A percentile compares a stretch with the other conserved stretches of the same genome.
Evolutionary conservation across 2,329 filamentous ascomycete species (phyloP).

Genomic region (Microsporum ferrugineum): DNA sequence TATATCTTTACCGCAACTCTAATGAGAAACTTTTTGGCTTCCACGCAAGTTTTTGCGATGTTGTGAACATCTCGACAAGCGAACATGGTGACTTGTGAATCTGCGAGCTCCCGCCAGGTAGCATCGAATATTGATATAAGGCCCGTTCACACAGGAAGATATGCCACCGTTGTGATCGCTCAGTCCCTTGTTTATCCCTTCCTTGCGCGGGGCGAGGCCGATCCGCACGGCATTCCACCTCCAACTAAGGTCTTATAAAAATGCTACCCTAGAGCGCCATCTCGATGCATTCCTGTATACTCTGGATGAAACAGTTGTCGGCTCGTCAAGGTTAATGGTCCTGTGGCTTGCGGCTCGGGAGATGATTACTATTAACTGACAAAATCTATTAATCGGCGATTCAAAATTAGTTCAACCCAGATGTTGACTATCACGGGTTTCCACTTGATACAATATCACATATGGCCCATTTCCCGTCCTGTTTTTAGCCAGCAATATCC

Average conservation of each 20-base stretch:
- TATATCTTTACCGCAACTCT: conserved; percentile 6
- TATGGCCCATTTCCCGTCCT: not conserved
- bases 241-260: not conserved
- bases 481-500: too few relatives aligned
- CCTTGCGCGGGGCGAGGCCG: not conserved
- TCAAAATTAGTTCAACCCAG: not conserved
- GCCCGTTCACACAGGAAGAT: not conserved
- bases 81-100: not conserved
- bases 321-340: not conserved
- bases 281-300: not conserved
- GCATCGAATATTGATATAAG: not conserved
- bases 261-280: not conserved
- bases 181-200: too few relatives aligned
- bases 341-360: conserved; percentile 1
- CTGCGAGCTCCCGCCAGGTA: not conserved
- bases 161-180: not conserved
- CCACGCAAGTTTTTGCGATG: not conserved
- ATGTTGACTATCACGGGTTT: not conserved
- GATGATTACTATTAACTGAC: not conserved
- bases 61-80: not conserved
- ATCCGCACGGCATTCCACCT: not conserved
- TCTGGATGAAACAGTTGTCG: not conserved
- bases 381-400: not conserved
- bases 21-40: not conserved
- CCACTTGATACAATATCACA: not conserved